phyloP scores from a whole-genome alignment of 2,329 filamentous ascomycete genomes.

The Trichophaea hybrida region DNA sequence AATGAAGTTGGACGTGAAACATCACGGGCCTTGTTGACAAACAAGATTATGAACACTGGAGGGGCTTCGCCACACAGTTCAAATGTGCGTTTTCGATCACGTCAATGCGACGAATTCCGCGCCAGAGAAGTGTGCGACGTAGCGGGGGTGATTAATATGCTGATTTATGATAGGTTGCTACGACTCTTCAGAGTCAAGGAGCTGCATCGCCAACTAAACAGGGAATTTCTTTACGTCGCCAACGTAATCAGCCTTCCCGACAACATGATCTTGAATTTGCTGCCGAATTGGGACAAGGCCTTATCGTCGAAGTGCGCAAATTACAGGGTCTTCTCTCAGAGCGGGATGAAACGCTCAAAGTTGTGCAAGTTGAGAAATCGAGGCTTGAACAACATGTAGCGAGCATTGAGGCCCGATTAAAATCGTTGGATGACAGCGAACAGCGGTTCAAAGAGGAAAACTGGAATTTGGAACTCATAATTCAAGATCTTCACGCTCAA shows the following conservation, averaged over 20 bases:
- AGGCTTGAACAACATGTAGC: constrained; percentile 72
- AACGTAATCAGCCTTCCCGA: constrained; percentile 76
- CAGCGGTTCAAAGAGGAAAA: constrained; percentile 97
- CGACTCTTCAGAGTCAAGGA: constrained; percentile 60
- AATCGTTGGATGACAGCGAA: constrained; percentile 79
- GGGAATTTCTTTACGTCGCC: constrained; percentile 28
- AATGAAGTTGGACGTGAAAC: constrained; percentile 85
- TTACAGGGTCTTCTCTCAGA: constrained; percentile 73
- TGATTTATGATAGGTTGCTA: neutral
- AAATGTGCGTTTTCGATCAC: constrained; percentile 28
- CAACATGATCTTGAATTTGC: constrained; percentile 96
- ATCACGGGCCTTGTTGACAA: constrained; percentile 72
- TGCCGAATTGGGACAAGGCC: constrained; percentile 90
- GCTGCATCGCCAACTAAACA: constrained; percentile 77
- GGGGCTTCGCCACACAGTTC: constrained; percentile 24
- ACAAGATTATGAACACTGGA: constrained; percentile 45
- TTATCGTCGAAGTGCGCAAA: constrained; percentile 86
- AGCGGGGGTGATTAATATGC: neutral
- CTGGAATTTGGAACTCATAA: constrained; percentile 86
- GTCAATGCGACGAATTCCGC: neutral
- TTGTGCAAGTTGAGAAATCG: constrained; percentile 58
- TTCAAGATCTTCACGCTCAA: constrained; percentile 64
- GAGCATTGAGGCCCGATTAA: constrained; percentile 62
- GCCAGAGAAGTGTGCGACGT: neutral
- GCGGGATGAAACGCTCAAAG: constrained; percentile 72